Percentiles rank a stretch among this genome's conserved stretches.
These are phyloP conservation scores for Dioscorea alata DNA, from an alignment of 106 monocot genomes.

Conservation along the genomic window DNA sequence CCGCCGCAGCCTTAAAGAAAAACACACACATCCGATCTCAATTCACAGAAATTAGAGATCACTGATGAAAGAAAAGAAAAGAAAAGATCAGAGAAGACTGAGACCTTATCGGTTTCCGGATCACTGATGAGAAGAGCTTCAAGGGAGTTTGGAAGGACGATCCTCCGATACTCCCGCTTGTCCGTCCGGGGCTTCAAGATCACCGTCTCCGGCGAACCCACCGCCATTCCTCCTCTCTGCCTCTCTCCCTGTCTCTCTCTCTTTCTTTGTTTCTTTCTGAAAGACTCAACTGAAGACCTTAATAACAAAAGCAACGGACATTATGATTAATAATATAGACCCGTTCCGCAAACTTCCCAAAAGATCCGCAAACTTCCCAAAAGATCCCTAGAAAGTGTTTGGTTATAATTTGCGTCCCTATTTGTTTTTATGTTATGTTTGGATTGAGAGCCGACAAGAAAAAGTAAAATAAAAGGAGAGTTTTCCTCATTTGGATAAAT, in stretches of 20 bases:
- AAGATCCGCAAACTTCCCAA: too few relatives aligned
- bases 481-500: too few relatives aligned
- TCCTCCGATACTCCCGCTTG: constrained; percentile 68
- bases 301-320: too few relatives aligned
- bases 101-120: constrained; percentile 81
- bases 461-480: too few relatives aligned
- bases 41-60: background rate
- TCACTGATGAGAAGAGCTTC: constrained; percentile 87
- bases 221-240: constrained; percentile 24
- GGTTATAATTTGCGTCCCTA: too few relatives aligned
- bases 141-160: constrained; percentile 76
- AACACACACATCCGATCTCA: background rate
- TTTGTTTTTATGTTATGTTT: too few relatives aligned
- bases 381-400: too few relatives aligned
- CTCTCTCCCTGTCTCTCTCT: background rate
- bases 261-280: background rate
- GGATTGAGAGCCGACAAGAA: too few relatives aligned
- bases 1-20: constrained; percentile 55
- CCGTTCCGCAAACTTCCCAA: too few relatives aligned
- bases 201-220: constrained; percentile 28
- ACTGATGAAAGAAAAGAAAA: background rate
- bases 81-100: background rate
- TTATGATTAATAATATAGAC: too few relatives aligned
- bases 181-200: constrained; percentile 62
- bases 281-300: too few relatives aligned